Percentiles rank a stretch among this genome's conserved stretches.
These are phyloP conservation scores for Ephemerocybe angulata DNA, from an alignment of 768 basidiomycete species.

Conservation along the genomic window DNA sequence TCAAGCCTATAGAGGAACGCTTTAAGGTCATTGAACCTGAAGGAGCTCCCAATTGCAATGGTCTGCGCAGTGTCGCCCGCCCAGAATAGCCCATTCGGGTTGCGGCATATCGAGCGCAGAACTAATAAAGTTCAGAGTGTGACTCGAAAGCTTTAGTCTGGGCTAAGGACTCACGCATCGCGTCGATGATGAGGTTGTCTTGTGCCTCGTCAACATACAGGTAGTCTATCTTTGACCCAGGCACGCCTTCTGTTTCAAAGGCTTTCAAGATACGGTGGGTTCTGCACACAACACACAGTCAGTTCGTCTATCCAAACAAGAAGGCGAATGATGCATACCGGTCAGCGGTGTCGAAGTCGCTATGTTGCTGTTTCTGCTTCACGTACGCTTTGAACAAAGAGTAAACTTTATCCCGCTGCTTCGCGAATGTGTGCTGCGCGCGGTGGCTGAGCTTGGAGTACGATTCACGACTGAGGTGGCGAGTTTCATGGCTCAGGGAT, in stretches of 20 bases:
- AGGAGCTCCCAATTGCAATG: conserved; percentile 68
- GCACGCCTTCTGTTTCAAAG: conserved; percentile 29
- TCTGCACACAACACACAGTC: too few species aligned
- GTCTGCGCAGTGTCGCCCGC: conserved; percentile 81
- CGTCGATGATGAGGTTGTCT: conserved; percentile 66
- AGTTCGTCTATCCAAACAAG: too few species aligned
- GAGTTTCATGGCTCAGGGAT: conserved; percentile 30
- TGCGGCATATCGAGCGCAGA: conserved; percentile 54
- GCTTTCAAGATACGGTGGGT: conserved; percentile 46
- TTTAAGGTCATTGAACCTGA: conserved; percentile 68
- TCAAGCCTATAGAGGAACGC: conserved; percentile 63
- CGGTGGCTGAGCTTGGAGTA: conserved; percentile 52
- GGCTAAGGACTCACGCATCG: conserved; percentile 41
- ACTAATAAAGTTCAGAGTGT: conserved; percentile 39
- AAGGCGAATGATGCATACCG: conserved; percentile 41
- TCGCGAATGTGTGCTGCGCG: conserved; percentile 51
- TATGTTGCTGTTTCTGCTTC: conserved; percentile 37
- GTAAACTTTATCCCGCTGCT: conserved; percentile 46
- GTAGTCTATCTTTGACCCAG: conserved; percentile 47
- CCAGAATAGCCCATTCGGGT: conserved; percentile 71
- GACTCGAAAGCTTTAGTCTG: not conserved
- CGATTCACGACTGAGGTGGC: conserved; percentile 38
- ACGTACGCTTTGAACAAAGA: conserved; percentile 50
- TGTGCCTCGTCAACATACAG: conserved; percentile 76
- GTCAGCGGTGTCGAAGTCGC: conserved; percentile 57